Evolutionary conservation across 2,329 filamentous ascomycete genomes (phyloP).

Genomic region (Phaeosphaeriaceae sp.): DNA sequence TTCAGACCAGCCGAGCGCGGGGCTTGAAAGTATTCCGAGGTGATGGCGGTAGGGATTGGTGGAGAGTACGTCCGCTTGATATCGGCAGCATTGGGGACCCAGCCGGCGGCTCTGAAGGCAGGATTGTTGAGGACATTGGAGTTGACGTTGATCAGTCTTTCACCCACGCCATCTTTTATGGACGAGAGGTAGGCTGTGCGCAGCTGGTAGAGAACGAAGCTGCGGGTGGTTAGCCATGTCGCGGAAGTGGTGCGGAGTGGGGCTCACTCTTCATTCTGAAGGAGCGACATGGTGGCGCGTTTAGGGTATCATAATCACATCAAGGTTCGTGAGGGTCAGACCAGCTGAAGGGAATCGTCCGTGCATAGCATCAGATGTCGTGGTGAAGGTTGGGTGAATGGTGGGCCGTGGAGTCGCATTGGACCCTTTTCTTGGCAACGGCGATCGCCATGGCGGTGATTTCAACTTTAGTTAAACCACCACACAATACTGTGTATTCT

Average conservation of each 20-base stretch:
- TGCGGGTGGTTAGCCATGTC: slow-evolving; percentile 48
- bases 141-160: slow-evolving; percentile 83
- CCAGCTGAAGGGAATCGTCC: slow-evolving; percentile 41
- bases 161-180: slow-evolving; percentile 83
- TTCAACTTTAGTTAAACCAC: slow-evolving; percentile 17
- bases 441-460: slow-evolving; percentile 22
- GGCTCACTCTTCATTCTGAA: slow-evolving; percentile 55
- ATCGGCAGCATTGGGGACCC: slow-evolving; percentile 76
- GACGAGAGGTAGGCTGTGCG: slow-evolving; percentile 81
- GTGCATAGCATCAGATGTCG: slow-evolving; percentile 8
- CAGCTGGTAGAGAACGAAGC: slow-evolving; percentile 83
- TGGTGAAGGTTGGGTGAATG: slow-evolving; percentile 3
- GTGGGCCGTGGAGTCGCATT: slow-evolving; percentile 14
- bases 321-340: slow-evolving; percentile 27
- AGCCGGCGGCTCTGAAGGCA: slow-evolving; percentile 83
- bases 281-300: slow-evolving; percentile 49
- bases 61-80: slow-evolving; percentile 86
- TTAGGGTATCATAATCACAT: slow-evolving; percentile 26
- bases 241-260: slow-evolving; percentile 9
- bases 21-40: slow-evolving; percentile 85
- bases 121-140: slow-evolving; percentile 80
- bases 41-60: slow-evolving; percentile 82
- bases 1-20: slow-evolving; percentile 65
- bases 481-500: slow-evolving; percentile 6
- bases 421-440: slow-evolving; percentile 30